Percentiles rank a stretch among this genome's conserved stretches.
These are phyloP conservation scores for Avena eriantha DNA, from an alignment of 176 grass and related monocot species.

Conservation along the genomic window DNA sequence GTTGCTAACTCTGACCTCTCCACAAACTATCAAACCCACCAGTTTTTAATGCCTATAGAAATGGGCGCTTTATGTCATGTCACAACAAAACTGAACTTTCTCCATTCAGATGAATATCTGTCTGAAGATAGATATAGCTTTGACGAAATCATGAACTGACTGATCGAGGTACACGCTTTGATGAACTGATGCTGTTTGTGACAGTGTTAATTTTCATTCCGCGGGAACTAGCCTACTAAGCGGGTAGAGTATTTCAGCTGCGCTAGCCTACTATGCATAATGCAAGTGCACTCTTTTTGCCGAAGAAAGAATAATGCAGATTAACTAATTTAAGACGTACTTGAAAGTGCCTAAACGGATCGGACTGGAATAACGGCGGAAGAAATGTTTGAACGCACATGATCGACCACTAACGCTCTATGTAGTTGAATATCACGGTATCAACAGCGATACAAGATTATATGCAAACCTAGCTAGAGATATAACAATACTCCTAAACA, in stretches of 20 bases:
- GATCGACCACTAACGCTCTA: background rate
- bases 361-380: constrained; percentile 4
- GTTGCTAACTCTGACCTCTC: constrained; percentile 7
- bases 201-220: background rate
- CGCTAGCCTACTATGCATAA: background rate
- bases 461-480: background rate
- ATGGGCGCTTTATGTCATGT: background rate
- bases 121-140: background rate
- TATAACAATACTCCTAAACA: too few relatives aligned
- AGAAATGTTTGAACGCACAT: background rate
- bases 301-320: background rate
- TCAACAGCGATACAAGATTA: background rate
- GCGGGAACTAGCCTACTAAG: background rate
- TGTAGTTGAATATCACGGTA: background rate
- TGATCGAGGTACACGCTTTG: background rate
- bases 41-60: background rate
- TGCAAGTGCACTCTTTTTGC: background rate
- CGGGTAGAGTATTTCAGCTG: background rate
- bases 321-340: background rate
- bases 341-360: background rate
- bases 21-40: background rate
- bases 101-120: background rate
- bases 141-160: background rate
- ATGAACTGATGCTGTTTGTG: background rate
- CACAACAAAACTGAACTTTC: background rate